Conservation (phyloP, 164 flowering plant species). For the Cinnamomum chago region DNA sequence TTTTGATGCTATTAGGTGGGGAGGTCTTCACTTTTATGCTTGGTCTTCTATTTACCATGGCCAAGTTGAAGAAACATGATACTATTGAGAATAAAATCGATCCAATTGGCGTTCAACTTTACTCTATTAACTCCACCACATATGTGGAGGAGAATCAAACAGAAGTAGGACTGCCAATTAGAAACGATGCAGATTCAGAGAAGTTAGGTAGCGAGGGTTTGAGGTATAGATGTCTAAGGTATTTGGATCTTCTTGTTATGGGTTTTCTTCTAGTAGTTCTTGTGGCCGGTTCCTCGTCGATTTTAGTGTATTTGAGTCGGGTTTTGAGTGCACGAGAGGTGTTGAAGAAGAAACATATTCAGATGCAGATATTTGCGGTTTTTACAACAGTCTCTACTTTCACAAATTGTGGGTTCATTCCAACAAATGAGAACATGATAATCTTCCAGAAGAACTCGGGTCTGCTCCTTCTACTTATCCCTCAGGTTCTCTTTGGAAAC, state of each 20-base stretch:
- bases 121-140: background rate
- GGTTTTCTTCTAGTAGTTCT: constrained; percentile 35
- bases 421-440: constrained; percentile 83
- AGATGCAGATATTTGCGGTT: constrained; percentile 32
- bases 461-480: constrained; percentile 53
- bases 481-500: constrained; percentile 66
- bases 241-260: constrained; percentile 31
- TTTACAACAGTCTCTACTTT: constrained; percentile 56
- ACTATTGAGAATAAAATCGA: background rate
- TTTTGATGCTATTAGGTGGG: constrained; percentile 68
- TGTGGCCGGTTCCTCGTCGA: constrained; percentile 24
- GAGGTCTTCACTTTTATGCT: constrained; percentile 68
- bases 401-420: constrained; percentile 62
- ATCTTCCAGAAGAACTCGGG: constrained; percentile 57
- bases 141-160: background rate
- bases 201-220: constrained; percentile 5
- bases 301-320: constrained; percentile 28
- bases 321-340: constrained; percentile 42
- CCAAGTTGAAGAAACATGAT: constrained; percentile 13
- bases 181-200: background rate
- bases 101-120: background rate
- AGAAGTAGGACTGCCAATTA: constrained; percentile 9
- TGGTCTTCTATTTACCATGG: constrained; percentile 27
- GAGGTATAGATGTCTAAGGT: constrained; percentile 28
- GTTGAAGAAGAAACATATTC: constrained; percentile 39